phyloP scores from a whole-genome alignment of 1,284 basidiomycete species.

The Macrocystidia cucumis region DNA sequence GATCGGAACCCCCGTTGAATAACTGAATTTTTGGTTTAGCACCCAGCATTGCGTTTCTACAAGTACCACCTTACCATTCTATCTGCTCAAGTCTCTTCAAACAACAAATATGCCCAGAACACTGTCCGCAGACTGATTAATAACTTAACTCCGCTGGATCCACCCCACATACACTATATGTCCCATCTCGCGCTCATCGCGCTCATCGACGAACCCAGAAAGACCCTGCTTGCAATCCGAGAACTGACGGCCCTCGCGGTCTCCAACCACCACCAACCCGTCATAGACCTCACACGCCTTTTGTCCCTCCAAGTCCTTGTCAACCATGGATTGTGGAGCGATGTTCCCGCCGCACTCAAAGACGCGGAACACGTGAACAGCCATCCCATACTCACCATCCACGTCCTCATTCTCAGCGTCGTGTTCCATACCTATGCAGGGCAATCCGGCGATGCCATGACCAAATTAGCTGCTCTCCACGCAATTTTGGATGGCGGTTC shows the following conservation, averaged over 20 bases:
- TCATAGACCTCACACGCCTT: constrained; percentile 36
- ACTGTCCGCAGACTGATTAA: constrained; percentile 46
- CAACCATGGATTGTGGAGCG: not conserved
- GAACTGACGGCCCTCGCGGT: constrained; percentile 31
- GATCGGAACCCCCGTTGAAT: constrained; percentile 4
- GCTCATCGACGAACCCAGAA: constrained; percentile 28
- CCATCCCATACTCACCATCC: constrained; percentile 9
- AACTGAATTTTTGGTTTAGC: constrained; percentile 23
- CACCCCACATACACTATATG: constrained; percentile 44
- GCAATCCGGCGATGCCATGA: constrained; percentile 31
- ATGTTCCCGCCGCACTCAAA: not conserved
- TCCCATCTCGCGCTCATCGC: constrained; percentile 47
- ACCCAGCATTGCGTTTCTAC: constrained; percentile 53
- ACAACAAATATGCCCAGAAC: constrained; percentile 49
- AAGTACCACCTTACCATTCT: constrained; percentile 50
- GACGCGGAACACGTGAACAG: not conserved
- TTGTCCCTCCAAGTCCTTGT: constrained; percentile 31
- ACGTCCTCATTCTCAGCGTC: constrained; percentile 46
- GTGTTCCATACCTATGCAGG: constrained; percentile 53
- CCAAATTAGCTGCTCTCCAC: constrained; percentile 49
- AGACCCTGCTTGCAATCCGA: constrained; percentile 33
- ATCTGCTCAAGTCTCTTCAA: constrained; percentile 51
- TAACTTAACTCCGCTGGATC: constrained; percentile 33
- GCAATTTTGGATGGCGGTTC: constrained; percentile 51
- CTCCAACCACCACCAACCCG: constrained; percentile 30